These are phyloP conservation scores for Sicyos edulis DNA, from an alignment of 306 rosid genomes.

Conservation along the genomic window DNA sequence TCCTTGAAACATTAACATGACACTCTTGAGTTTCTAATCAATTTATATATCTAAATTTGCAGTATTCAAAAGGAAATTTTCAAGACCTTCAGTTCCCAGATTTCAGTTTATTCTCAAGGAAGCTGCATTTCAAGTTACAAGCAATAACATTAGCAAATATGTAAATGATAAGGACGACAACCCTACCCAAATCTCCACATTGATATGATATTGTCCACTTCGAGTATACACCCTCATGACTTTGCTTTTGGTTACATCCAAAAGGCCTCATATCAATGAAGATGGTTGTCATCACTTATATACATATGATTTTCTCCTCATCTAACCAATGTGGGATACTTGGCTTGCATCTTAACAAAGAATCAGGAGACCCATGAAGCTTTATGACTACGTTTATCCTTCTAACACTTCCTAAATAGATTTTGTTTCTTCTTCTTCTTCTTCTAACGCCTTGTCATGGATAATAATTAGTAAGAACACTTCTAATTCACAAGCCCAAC, in stretches of 20 bases:
- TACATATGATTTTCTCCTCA: no score
- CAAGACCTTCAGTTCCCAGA: constrained; percentile 1
- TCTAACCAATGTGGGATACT: no score
- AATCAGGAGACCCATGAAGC: neutral
- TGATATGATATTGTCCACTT: no score
- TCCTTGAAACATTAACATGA: constrained; percentile 1
- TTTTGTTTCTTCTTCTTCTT: neutral
- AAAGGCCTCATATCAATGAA: no score
- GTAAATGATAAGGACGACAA: no score
- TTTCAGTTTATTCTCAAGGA: neutral
- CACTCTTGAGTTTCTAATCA: neutral
- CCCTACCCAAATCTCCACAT: no score
- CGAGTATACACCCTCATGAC: no score
- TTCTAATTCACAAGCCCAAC: neutral
- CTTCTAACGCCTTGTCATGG: neutral
- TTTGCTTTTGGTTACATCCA: no score
- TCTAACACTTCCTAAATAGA: neutral
- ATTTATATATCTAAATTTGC: neutral
- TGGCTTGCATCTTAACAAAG: no score
- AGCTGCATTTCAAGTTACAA: constrained; percentile 2
- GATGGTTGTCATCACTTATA: no score
- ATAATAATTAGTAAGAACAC: neutral
- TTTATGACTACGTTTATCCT: neutral
- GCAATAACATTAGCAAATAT: neutral
- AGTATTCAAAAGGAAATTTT: neutral